Evolutionary conservation across 768 basidiomycete genomes (phyloP), one percentile per base, ranked within the genome.

Genomic region (Amanita jacksonii): DNA sequence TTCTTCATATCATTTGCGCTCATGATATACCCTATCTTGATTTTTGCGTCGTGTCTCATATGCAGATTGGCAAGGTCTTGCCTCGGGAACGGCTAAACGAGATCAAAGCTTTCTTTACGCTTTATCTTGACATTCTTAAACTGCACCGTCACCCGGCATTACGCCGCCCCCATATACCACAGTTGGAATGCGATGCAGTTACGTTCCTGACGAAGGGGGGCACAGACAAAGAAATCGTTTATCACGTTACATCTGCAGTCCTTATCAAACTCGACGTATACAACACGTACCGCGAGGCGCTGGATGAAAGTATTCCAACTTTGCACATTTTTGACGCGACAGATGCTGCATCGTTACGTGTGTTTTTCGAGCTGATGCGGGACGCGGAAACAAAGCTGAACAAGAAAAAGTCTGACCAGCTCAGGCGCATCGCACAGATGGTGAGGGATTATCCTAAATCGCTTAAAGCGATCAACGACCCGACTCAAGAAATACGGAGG

Each of bases 1-100:
- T 58, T 41, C 49, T 59, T 18, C 55, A 57, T 28, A 38, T 59
- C 4, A 40, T 57, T 32, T 50, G 51, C 31, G 34, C 45, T 27
- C 51, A 54, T 38, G 45, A 53, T 25, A 41, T 52, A n/a, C 46
- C 56, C 19, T 58, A 62, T 45, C 37, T 62, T 9, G 54, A 59
- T 19, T 37, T 47, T 27, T 57, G 57, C 39, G 46, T 56, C 8
- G 40, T 34, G 4, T 49, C 54, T 10, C 56, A 59, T 41, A 16
- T 46, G 3, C 15, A 35, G 7, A 42, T 55, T 13, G 46, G 50
- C 10, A 47, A 51, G 23, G 38, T 52, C 23, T 46, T 57, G 15
- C 48, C 52, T 1, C 10, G 36, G 3, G 23, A 24, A 9, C 41
- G 38, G 9, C 51, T 54, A 15, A 36, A 41, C 5, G 46, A 52